Percentiles rank a stretch among this genome's conserved stretches.
These are phyloP conservation scores for Talaromyces stipitatus DNA, from an alignment of 495 filamentous ascomycete genomes.

Conservation along the genomic window DNA sequence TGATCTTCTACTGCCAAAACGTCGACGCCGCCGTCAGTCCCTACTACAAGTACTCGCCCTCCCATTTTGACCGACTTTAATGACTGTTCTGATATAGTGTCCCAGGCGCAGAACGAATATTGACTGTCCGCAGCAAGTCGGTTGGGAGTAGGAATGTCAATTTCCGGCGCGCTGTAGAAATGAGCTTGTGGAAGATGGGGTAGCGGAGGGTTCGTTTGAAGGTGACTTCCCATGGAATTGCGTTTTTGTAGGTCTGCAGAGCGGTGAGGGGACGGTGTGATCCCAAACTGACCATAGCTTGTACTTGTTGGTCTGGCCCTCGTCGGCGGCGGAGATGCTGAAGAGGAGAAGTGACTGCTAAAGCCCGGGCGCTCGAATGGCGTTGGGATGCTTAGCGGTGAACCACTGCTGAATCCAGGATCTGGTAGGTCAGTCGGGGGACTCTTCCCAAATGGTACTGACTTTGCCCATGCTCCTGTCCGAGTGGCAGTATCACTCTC, in stretches of 20 bases:
- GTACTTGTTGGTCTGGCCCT: conserved; percentile 32
- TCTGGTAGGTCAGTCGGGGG: conserved; percentile 38
- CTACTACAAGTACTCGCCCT: conserved; percentile 65
- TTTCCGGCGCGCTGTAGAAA: conserved; percentile 52
- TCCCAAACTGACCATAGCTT: conserved; percentile 32
- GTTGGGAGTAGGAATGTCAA: conserved; percentile 33
- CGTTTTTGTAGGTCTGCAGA: conserved; percentile 35
- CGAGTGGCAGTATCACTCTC: conserved; percentile 29
- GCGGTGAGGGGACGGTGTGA: conserved; percentile 30
- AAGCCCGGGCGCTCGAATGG: conserved; percentile 38
- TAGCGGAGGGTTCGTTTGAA: conserved; percentile 52
- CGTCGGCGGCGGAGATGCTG: conserved; percentile 38
- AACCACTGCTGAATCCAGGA: conserved; percentile 34
- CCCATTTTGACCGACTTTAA: conserved; percentile 41
- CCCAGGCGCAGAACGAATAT: conserved; percentile 75
- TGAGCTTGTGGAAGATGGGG: conserved; percentile 78
- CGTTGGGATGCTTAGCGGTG: conserved; percentile 32
- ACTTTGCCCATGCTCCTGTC: conserved; percentile 42
- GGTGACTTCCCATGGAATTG: conserved; percentile 35
- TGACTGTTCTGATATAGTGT: conserved; percentile 48
- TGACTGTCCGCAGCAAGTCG: conserved; percentile 43
- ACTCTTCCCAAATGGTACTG: conserved; percentile 42
- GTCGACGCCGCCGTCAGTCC: conserved; percentile 67
- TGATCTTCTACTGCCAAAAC: conserved; percentile 62
- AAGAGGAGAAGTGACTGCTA: conserved; percentile 33